Base-by-base conservation (phyloP, 768 basidiomycete genomes). In the Cystofilobasidium ferigula region DNA sequence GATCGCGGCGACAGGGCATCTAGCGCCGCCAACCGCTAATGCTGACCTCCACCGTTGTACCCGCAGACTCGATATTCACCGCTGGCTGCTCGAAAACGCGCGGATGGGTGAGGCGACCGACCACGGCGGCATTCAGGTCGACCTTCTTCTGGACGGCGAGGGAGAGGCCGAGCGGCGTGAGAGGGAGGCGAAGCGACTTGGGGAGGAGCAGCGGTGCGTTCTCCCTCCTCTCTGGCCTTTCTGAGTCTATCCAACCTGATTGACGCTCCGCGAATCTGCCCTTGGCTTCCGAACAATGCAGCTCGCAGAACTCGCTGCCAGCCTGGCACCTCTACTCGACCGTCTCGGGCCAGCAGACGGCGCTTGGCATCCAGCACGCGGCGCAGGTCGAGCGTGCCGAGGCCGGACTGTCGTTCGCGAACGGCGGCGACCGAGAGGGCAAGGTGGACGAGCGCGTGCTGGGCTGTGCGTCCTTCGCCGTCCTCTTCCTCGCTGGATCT, bases 321-420 rank as follows among this genome's bases (percentile, higher is more conserved):
- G 80, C 87, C 16, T 99, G 95, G 95, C 89, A 95, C 78, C 81
- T 92, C 71, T 88, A 89, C 76, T 93, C 90, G 73, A 99, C 95
- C 3, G 90, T 99, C 68, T 86, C 90, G 4, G 91, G 92, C 12
- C 87, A 93, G 70, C 78, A 91, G 68, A 95, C 94, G 0, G 86
- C 89, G 26, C 80, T 93, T 45, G 90, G 91, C 24, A 45, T 63
- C 64, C 36, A 56, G 42, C 48, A 42, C 38, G 67, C 61, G 40
- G 67, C 67, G 4, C 57, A 62, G 38, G 32, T 24, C 7, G 61
- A 42, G 14, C 18, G 47, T 3, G 24, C 35, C 14, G 60, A 54
- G 20, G 67, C 61, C 0, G 22, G 28, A 3, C 54, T 34, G 3
- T 9, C 40, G 24, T 26, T 56, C 2, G 35, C 38, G 18, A 60